Conservation (phyloP, 1,139 yeast genomes). For the Taiozyma sp. region DNA sequence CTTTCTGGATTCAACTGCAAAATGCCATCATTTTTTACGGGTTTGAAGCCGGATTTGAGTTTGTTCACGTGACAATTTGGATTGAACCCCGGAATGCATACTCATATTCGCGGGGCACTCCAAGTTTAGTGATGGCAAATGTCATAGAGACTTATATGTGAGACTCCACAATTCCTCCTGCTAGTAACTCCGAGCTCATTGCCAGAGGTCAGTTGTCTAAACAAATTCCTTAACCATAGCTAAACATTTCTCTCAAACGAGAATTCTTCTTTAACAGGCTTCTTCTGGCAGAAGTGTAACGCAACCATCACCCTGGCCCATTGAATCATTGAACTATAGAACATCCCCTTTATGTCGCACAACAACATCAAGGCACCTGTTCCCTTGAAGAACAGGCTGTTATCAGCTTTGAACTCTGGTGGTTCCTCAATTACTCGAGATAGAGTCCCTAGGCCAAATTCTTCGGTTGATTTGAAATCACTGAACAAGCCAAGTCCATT, state of each 20-base stretch:
- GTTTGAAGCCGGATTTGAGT: neutral
- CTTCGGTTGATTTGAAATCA: constrained; percentile 10
- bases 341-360: constrained; percentile 4
- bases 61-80: neutral
- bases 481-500: constrained; percentile 7
- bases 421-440: neutral
- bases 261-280: too few relatives aligned
- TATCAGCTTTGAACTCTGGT: constrained; percentile 3
- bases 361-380: constrained; percentile 17
- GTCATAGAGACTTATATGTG: neutral
- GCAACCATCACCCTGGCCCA: neutral
- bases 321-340: neutral
- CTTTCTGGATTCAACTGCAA: neutral
- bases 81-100: neutral
- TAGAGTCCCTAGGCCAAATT: constrained; percentile 11
- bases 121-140: neutral
- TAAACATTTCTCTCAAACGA: too few relatives aligned
- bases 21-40: neutral
- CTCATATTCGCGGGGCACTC: neutral
- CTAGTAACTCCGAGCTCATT: neutral
- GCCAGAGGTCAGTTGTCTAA: neutral
- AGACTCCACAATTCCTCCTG: neutral
- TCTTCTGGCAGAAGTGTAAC: too few relatives aligned
- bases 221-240: neutral
- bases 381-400: constrained; percentile 17